Evolutionary conservation across 1,139 yeast genomes (phyloP).

Genomic region (Geotrichum phurueaensis): DNA sequence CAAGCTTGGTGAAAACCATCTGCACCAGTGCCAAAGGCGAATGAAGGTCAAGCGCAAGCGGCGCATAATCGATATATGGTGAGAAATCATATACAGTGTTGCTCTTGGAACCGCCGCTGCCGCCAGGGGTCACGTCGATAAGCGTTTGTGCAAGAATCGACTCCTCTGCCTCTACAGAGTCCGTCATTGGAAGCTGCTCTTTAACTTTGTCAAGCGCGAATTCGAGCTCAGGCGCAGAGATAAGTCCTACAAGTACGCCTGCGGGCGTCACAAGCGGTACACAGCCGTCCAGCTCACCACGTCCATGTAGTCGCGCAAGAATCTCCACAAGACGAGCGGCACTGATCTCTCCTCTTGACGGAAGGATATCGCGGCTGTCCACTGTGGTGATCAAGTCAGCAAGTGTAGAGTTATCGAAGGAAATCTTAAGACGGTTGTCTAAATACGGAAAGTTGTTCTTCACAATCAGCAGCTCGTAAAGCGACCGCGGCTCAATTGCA

Average conservation of each 20-base stretch:
- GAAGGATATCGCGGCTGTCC: slow-evolving; percentile 20
- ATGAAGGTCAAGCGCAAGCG: slow-evolving; percentile 46
- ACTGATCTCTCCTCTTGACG: slow-evolving; percentile 33
- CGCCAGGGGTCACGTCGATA: not conserved
- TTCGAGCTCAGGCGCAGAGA: slow-evolving; percentile 52
- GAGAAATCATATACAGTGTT: slow-evolving; percentile 40
- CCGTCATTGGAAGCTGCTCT: slow-evolving; percentile 22
- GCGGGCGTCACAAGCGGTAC: slow-evolving; percentile 39
- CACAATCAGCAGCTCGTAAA: slow-evolving; percentile 48
- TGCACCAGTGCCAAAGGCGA: slow-evolving; percentile 52
- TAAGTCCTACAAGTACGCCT: slow-evolving; percentile 43
- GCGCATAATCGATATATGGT: slow-evolving; percentile 44
- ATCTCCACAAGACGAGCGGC: slow-evolving; percentile 39
- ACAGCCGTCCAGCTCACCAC: slow-evolving; percentile 50
- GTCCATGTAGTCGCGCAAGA: slow-evolving; percentile 38
- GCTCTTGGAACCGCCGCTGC: not conserved
- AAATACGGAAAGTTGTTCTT: slow-evolving; percentile 54
- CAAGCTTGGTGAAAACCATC: slow-evolving; percentile 50
- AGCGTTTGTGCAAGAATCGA: not conserved
- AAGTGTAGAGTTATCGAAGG: slow-evolving; percentile 38
- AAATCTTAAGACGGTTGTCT: slow-evolving; percentile 37
- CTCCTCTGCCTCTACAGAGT: slow-evolving; percentile 15
- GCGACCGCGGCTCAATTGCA: slow-evolving; percentile 47
- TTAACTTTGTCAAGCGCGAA: slow-evolving; percentile 44
- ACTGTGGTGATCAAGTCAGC: slow-evolving; percentile 41